Evolutionary conservation across 1,284 basidiomycete species (phyloP), one percentile per base, ranked within the genome.

Genomic region (Ganoderma multipileum): DNA sequence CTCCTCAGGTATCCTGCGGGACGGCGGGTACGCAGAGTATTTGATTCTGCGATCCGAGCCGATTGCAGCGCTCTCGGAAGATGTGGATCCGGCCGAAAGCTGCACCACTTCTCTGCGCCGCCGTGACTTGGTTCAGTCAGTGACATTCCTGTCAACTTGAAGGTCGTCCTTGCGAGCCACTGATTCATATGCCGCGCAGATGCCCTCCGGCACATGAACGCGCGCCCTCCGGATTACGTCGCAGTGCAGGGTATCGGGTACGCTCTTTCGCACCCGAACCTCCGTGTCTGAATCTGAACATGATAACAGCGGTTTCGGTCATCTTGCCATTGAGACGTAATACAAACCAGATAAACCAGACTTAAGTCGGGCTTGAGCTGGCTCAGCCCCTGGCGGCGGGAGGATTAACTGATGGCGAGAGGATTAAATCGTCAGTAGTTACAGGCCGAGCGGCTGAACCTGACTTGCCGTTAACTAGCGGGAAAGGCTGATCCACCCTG

Each of bases 41-140:
- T 67, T 59, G 9, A 77, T 71, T 4, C 72, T 73, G 4, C 57
- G 75, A 44, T 73, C 66, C 1, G 72, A 73, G 72, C 76, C 76
- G 4, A 89, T 96, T 63, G 93, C 92, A 1, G 86, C 87, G 3
- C 92, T 95, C 73, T 94, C 94, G 4, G 86, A 90, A 0, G 82
- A 78, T 2, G 77, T 96, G 57, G 84, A 87, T 65, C 89, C 91
- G 69, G 85, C 86, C 20, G 87, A 86, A 86, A 18, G 94, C 94
- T n/a, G 94, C 94, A 2, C 92, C 94, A 2, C 87, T 96, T 65
- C 86, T 95, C 23, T 96, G 94, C 74, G 92, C 93, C 18, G 92
- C 77, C 8, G 68, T 76, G 14, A 76, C 75, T 8, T 68, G 68
- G 2, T 77, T 75, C 71, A 72, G 76, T 76, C 42, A 23, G 73